Base-by-base conservation (phyloP, 345 rosid species). In the Hevea brasiliensis region DNA sequence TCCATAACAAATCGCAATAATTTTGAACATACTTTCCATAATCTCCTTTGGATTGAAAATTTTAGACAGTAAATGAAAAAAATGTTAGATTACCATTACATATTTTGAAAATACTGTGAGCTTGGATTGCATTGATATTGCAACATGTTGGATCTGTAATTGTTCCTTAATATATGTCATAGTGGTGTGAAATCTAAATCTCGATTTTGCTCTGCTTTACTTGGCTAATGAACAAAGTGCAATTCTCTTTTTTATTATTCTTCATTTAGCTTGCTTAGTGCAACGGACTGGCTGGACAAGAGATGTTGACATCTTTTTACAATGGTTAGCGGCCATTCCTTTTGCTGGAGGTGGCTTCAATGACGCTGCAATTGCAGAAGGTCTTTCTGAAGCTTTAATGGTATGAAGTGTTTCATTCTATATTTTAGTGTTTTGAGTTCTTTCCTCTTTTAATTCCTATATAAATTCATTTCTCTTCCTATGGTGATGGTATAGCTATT, bases 351-450 rank as follows among this genome's bases (percentile, higher is more conserved):
- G 97, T 77, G 98, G 98, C 84, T 95, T 95, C 79, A 86, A 76
- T 75, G 96, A 95, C 71, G 98, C 85, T 77, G 99, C 98, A 48
- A 91, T 94, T 78, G 99, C 99, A 2, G 98, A 95, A 85, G 98
- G 99, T 71, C 97, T 95, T 78, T 84, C 97, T 65, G 98, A 95
- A 82, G 98, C 99, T 63, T 74, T 95, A 69, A 95, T 95, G 99
- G 98, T 92, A 78, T 56, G 79, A 26, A 32, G 3, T 70, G 8
- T 71, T 73, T 37, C n/a, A 65, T 65, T 67, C 45, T 65, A 3
- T 24, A 40, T 11, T 72, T 47, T 70, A 3, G n/a, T 37, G 17
- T 55, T 48, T 72, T 54, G 29, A 21, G 27, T 63, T 61, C 11
- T 41, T 8, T 55, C 9, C 10, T 6, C 4, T n/a, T 37, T 11